phyloP scores from a whole-genome alignment of 345 rosid species.

The Moricandia arvensis region DNA sequence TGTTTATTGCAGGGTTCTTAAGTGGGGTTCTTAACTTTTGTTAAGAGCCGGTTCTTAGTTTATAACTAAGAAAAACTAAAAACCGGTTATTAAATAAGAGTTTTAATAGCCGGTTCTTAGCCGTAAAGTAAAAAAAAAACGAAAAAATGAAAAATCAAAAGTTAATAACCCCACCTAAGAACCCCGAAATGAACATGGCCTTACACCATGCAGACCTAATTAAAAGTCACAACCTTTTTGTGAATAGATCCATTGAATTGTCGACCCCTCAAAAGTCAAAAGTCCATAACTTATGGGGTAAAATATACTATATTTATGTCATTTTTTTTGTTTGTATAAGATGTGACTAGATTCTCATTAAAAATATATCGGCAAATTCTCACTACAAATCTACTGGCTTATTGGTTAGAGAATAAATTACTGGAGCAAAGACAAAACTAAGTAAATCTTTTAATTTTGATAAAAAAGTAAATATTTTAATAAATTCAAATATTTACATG shows the following conservation, averaged over 20 bases:
- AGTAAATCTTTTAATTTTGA: background rate
- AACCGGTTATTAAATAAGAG: too few species aligned
- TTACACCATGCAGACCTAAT: slow-evolving; percentile 25
- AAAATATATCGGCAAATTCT: background rate
- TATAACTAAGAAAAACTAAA: too few species aligned
- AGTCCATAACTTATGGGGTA: slow-evolving; percentile 33
- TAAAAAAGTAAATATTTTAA: background rate
- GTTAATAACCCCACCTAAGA: too few species aligned
- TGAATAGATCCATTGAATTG: slow-evolving; percentile 35
- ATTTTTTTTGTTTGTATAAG: background rate
- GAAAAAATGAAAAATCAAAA: too few species aligned
- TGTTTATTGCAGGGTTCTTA: too few species aligned
- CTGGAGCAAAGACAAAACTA: background rate
- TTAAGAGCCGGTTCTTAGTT: too few species aligned
- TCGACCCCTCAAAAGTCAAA: slow-evolving; percentile 31
- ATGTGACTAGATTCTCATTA: background rate
- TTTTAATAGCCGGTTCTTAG: too few species aligned
- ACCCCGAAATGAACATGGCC: too few species aligned
- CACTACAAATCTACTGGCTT: background rate
- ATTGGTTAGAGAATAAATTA: background rate
- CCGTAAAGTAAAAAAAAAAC: too few species aligned
- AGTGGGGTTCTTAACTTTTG: too few species aligned
- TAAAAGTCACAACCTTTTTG: slow-evolving; percentile 34
- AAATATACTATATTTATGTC: background rate
- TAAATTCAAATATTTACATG: background rate